Conservation (phyloP, 345 rosid species). For the Cardamine resedifolia region DNA sequence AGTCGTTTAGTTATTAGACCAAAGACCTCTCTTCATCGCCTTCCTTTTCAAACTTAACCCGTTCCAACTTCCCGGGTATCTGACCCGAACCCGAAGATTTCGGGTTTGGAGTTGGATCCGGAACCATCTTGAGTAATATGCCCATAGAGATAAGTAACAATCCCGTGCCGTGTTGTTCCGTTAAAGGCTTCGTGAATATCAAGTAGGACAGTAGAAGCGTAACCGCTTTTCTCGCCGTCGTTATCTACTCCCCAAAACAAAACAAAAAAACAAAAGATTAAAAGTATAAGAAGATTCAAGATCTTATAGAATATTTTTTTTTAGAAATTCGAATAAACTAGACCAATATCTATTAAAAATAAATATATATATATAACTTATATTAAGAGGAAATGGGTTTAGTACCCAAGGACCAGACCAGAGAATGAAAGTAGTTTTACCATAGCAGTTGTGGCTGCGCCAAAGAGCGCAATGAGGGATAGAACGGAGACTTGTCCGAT, state of each 20-base stretch:
- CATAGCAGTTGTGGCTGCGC: conserved; percentile 92
- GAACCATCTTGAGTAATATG: conserved; percentile 74
- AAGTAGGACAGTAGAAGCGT: conserved; percentile 69
- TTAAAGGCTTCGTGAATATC: conserved; percentile 89
- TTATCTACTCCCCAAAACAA: conserved; percentile 47
- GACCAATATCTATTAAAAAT: not conserved
- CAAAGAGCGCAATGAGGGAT: conserved; percentile 77
- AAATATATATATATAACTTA: not conserved
- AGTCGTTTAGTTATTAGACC: conserved; percentile 37
- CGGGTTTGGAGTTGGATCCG: conserved; percentile 46
- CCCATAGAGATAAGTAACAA: conserved; percentile 80
- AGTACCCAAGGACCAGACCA: not conserved
- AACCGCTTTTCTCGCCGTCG: conserved; percentile 84
- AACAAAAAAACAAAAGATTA: not conserved
- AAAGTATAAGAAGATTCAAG: not conserved
- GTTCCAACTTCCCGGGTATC: conserved; percentile 6
- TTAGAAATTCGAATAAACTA: not conserved
- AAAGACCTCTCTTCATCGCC: conserved; percentile 59
- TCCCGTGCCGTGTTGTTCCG: conserved; percentile 80
- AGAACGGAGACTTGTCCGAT: conserved; percentile 81
- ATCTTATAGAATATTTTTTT: not conserved
- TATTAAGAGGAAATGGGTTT: not conserved
- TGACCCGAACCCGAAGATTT: conserved; percentile 31
- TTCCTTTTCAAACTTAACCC: conserved; percentile 24
- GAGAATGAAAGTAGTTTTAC: conserved; percentile 37